Percentiles rank a stretch among this genome's conserved stretches.
phyloP scores from a whole-genome alignment of 73 alveolate species.

The Tetrahymena malaccensis region DNA sequence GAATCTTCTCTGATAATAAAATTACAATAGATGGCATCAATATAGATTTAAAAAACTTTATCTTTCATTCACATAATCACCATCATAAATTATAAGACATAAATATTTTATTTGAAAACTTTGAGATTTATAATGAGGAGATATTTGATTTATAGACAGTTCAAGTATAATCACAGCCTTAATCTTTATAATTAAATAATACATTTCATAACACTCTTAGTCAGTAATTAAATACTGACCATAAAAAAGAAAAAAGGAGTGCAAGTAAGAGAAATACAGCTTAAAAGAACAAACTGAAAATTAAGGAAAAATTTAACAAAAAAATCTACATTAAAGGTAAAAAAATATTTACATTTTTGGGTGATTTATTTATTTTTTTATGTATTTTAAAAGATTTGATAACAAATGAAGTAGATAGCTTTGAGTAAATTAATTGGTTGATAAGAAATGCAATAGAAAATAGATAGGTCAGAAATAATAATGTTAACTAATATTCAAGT shows the following conservation, averaged over 20 bases:
- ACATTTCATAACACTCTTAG: neutral
- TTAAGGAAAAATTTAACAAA: conserved; percentile 59
- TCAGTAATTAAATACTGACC: neutral
- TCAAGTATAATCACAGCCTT: neutral
- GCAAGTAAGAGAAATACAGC: conserved; percentile 45
- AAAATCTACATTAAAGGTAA: conserved; percentile 40
- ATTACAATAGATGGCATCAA: neutral
- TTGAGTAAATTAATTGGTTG: conserved; percentile 36
- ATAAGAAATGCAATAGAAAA: conserved; percentile 52
- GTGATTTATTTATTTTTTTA: neutral
- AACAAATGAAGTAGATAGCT: conserved; percentile 28
- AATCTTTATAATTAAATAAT: neutral
- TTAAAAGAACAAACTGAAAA: conserved; percentile 50
- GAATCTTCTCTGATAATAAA: conserved; percentile 14
- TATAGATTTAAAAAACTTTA: neutral
- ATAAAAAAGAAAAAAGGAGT: conserved; percentile 19
- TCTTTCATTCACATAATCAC: neutral
- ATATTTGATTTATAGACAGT: conserved; percentile 54
- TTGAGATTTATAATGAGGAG: conserved; percentile 70
- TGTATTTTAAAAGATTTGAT: conserved; percentile 25
- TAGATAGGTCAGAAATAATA: conserved; percentile 50
- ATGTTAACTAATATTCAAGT: conserved; percentile 53
- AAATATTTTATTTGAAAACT: conserved; percentile 6
- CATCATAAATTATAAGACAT: neutral
- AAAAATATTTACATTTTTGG: neutral